Conservation (phyloP, 345 rosid genomes). For the Ricinus communis region DNA sequence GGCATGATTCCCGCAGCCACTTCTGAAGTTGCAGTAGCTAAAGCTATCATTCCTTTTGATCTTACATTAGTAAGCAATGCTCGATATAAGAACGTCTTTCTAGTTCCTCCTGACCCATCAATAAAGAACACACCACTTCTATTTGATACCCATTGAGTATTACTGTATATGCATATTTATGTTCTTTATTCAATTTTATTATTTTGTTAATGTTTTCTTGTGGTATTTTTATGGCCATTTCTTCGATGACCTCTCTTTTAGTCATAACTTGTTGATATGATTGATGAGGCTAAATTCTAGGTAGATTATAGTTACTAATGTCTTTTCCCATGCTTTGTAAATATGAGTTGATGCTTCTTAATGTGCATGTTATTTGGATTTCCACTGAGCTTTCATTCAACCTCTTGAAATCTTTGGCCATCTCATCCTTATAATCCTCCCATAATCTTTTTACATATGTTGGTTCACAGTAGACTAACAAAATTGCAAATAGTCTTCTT, state of each 20-base stretch:
- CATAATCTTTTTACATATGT: neutral
- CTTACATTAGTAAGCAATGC: neutral
- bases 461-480: neutral
- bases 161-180: neutral
- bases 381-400: neutral
- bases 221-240: neutral
- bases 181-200: neutral
- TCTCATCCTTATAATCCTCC: neutral
- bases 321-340: neutral
- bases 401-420: neutral
- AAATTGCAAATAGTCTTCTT: neutral
- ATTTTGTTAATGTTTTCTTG: neutral
- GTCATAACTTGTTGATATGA: too few relatives aligned
- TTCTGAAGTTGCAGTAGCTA: too few relatives aligned
- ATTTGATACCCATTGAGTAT: neutral
- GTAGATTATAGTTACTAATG: neutral
- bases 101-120: neutral
- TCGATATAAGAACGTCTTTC: neutral
- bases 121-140: neutral
- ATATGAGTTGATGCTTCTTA: neutral
- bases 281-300: neutral
- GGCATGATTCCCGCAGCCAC: neutral
- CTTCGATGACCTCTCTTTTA: neutral
- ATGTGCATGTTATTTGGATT: neutral
- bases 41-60: too few relatives aligned